Base-by-base conservation (phyloP, 2,329 filamentous ascomycete genomes). In the Colletotrichum eremochloae region DNA sequence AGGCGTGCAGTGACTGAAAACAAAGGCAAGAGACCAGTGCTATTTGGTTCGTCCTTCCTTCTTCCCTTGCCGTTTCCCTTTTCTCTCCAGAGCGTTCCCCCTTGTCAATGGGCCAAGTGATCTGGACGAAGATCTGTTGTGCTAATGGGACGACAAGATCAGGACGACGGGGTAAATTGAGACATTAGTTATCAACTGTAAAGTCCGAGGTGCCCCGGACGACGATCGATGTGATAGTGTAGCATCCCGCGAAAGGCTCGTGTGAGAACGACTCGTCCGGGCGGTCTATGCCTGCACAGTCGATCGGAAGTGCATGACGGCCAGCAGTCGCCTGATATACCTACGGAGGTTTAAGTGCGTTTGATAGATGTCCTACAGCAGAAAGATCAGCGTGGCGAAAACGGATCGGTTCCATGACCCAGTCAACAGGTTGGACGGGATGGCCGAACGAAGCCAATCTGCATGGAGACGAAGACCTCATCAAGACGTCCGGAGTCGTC, bases 61-160 rank as follows among this genome's bases (percentile, higher is more conserved):
- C 36, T 55, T 38, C 20, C 14, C n/a, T 24, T 24, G 44, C 20
- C 1, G 8, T 11, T 38, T 24, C 9, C 33, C 18, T 24, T 24
- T 15, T 20, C 9, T 3, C 11, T 20, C 33, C 33, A n/a, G 18
- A 38, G 11, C 33, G 20, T 57, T 14, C 11, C 31, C 20, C 46
- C 29, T 24, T 18, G 20, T 42, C 33, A 11, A 62, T 52, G 44
- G 56, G 24, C 48, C 40, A 24, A 20, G 42, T 15, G 36, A 50
- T n/a, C 29, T 18, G 55, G 62, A 48, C 18, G 60, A 9, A 61
- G 60, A 46, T 40, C 33, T 24, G 52, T n/a, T 11, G 12, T n/a
- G 14, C 24, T 42, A 36, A 52, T 63, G 65, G 42, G 68, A 68
- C 48, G 64, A 68, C 57, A 61, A 14, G 64, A 71, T 53, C 50